Base-by-base conservation (phyloP, 768 basidiomycete genomes). In the Calvatia gigantea region DNA sequence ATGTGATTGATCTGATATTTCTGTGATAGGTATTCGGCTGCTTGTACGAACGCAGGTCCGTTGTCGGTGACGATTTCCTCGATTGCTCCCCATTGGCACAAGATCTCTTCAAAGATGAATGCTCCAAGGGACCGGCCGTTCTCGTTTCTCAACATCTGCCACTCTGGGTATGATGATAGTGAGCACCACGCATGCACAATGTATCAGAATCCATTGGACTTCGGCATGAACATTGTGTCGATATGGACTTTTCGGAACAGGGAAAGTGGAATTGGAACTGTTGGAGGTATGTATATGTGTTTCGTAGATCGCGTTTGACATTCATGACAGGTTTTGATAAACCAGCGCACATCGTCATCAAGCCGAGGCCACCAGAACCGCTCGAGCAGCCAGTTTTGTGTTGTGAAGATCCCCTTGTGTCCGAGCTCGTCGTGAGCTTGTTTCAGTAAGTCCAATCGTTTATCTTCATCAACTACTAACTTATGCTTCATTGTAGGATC, bases 71-170 rank as follows among this genome's bases (percentile, higher is more conserved):
- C 64, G 6, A 75, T 65, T 49, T 72, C 67, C 3, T 37, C 27
- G 1, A 73, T 25, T 2, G 65, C 63, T n/a, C 75, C 74, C 74
- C 73, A 76, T 15, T 67, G 49, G 56, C 69, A 76, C 12, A 75
- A 47, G 8, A 70, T 63, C 1, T 67, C 65, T 33, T 69, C 60
- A 23, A 67, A 64, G 14, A 72, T 51, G 57, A 68, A 70, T 14
- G 56, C 6, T 0, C 51, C 69, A 1, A 72, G 47, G 0, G 51
- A 41, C 12, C 60, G 49, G 6, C 56, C 61, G 3, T 58, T 68
- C 25, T 72, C 64, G 0, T 54, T 50, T 3, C 59, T 39, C 6
- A 70, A 51, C 17, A 57, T 59, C 0, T 60, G 17, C 25, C 57
- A 64, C 38, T 71, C 66, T 9, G 59, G 62, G 48, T 64, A 68